A percentile compares a stretch with the other conserved stretches of the same genome.
These are phyloP conservation scores for Trichomonascaceae sp. DNA, from an alignment of 1,139 yeast genomes.

Conservation along the genomic window DNA sequence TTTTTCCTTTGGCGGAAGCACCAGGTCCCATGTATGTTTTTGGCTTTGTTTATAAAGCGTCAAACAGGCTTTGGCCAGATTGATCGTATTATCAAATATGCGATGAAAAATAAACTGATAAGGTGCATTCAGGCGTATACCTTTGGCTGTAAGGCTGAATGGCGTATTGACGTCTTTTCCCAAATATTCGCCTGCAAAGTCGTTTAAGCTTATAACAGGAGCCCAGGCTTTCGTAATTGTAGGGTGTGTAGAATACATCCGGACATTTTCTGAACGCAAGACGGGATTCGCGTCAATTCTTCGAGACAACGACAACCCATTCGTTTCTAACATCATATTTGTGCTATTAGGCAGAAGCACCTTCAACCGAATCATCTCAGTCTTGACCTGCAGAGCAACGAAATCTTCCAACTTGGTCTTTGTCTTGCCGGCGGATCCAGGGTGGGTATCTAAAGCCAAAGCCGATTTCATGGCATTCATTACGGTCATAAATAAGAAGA, in stretches of 20 bases:
- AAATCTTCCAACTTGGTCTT: slow-evolving; percentile 11
- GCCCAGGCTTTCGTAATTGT: slow-evolving; percentile 43
- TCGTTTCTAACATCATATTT: slow-evolving; percentile 48
- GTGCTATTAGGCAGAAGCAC: slow-evolving; percentile 47
- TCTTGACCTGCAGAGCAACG: slow-evolving; percentile 37
- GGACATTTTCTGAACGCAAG: slow-evolving; percentile 35
- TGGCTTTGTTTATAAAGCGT: slow-evolving; percentile 51
- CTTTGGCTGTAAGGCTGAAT: slow-evolving; percentile 27
- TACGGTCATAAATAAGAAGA: slow-evolving; percentile 20
- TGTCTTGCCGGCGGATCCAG: not conserved
- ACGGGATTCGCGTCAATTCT: slow-evolving; percentile 29
- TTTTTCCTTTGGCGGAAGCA: slow-evolving; percentile 37
- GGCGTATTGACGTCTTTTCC: slow-evolving; percentile 13
- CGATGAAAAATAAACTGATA: slow-evolving; percentile 60
- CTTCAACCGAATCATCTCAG: slow-evolving; percentile 40
- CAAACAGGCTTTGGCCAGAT: slow-evolving; percentile 52
- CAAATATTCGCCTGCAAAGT: slow-evolving; percentile 22
- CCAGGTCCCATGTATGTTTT: slow-evolving; percentile 35
- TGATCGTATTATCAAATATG: slow-evolving; percentile 59
- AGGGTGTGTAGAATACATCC: slow-evolving; percentile 54
- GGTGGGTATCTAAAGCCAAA: slow-evolving; percentile 12
- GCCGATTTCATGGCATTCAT: slow-evolving; percentile 16
- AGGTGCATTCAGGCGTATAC: slow-evolving; percentile 43
- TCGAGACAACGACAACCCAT: slow-evolving; percentile 34
- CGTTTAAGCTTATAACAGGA: slow-evolving; percentile 31